Evolutionary conservation across 148 eudicot genomes (phyloP), one percentile per base, ranked within the genome.

Genomic region (Camellia japonica): DNA sequence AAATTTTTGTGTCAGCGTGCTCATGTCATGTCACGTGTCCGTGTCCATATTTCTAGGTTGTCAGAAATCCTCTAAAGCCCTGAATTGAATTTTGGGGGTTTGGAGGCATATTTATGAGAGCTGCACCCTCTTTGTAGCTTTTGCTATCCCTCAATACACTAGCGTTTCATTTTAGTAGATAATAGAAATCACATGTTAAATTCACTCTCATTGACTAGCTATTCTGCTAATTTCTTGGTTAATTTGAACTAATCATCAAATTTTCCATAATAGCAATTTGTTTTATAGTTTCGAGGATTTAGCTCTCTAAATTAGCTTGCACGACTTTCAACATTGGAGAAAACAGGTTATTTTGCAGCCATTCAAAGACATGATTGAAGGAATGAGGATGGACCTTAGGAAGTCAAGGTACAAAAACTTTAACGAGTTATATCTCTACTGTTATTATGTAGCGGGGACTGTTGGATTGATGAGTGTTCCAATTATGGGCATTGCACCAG

Each of bases 381-480:
- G 99, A 66, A 96, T 96, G 99, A 85, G 99, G 79, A 83, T 90
- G 89, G 99, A 96, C 85, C 94, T 96, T 0, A 84, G 80, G 79
- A 96, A 93, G 79, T 96, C 98, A 0, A 88, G 98, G 92, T 96
- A 96, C 87, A 84, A 85, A 65, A 93, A 85, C 87, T 96, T 96
- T 3, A 98, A 96, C 42, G 99, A 96, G 80, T 63, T 96, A 65
- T 96, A 96, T 84, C 86, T 96, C 1, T 96, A 96, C 52, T 93
- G 99, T 79, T 96, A 96, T 77, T 96, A 96, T 79, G 99, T 96
- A 52, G 99, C 99, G 71, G 99, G 99, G 56, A 96, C 99, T 1
- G 99, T 96, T 55, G 99, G 98, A 49, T 80, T 96, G 78, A 96
- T 96, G 94, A 93, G 98, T 78, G 99, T 96, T 63, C 99, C 99